These are phyloP conservation scores for Aegilops bicornis DNA, from an alignment of 176 grass and related monocot genomes.

Conservation along the genomic window DNA sequence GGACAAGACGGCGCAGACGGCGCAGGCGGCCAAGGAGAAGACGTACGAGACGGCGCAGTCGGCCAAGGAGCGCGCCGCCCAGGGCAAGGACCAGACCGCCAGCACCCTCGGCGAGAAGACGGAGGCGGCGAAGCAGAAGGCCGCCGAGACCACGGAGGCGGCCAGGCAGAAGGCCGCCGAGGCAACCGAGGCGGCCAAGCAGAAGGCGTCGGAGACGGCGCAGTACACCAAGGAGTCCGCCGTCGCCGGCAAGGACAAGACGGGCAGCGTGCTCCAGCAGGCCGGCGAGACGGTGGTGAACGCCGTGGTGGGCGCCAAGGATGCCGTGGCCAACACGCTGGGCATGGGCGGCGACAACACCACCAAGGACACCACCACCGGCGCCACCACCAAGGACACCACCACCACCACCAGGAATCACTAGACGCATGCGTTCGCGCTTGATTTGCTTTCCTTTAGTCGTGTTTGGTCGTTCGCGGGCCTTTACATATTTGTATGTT, in stretches of 20 bases:
- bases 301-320: conserved; percentile 52
- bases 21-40: conserved; percentile 47
- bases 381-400: neutral
- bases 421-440: neutral
- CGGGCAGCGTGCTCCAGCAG: neutral
- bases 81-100: conserved; percentile 34
- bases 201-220: conserved; percentile 35
- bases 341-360: conserved; percentile 44
- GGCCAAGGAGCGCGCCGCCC: conserved; percentile 16
- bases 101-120: conserved; percentile 31
- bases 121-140: conserved; percentile 44
- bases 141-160: conserved; percentile 13
- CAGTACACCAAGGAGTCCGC: neutral
- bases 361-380: neutral
- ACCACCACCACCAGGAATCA: conserved; percentile 38
- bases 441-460: neutral
- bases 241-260: neutral
- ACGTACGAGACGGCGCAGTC: conserved; percentile 21
- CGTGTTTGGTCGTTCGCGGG: neutral
- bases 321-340: conserved; percentile 59
- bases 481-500: neutral
- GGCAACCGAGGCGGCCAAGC: neutral
- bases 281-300: neutral
- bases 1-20: conserved; percentile 32
- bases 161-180: conserved; percentile 31